phyloP scores from a whole-genome alignment of 2,329 filamentous ascomycete genomes.

The Pseudocercospora eumusae region DNA sequence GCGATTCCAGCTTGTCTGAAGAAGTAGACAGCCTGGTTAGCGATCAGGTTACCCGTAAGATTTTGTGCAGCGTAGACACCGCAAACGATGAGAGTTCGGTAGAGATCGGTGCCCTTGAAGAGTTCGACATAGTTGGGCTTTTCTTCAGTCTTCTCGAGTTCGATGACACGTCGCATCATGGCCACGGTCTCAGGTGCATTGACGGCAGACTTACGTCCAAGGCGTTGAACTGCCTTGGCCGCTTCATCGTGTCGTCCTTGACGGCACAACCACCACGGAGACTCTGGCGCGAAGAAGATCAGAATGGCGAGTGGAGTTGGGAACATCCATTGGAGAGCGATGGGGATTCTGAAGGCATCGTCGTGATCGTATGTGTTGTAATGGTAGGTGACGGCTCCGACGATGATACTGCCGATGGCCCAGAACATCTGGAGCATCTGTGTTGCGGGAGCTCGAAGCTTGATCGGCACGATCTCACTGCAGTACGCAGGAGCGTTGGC shows the following conservation, averaged over 20 bases:
- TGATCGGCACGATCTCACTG: conserved; percentile 62
- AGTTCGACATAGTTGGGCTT: conserved; percentile 55
- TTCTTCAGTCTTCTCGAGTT: conserved; percentile 54
- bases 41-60: conserved; percentile 63
- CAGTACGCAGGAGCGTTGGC: conserved; percentile 66
- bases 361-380: conserved; percentile 46
- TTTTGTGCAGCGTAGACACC: conserved; percentile 62
- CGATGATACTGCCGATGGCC: conserved; percentile 64
- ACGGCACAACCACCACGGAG: conserved; percentile 58
- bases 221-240: conserved; percentile 51
- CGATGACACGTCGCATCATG: conserved; percentile 61
- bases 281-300: conserved; percentile 54
- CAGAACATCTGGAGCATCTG: conserved; percentile 68
- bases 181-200: conserved; percentile 52
- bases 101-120: conserved; percentile 57
- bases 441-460: conserved; percentile 59
- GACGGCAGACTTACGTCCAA: conserved; percentile 48
- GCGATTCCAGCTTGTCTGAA: conserved; percentile 63
- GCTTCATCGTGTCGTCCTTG: conserved; percentile 51
- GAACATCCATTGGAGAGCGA: conserved; percentile 62
- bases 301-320: conserved; percentile 58
- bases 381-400: conserved; percentile 57
- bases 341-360: conserved; percentile 48
- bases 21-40: conserved; percentile 64
- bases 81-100: conserved; percentile 59